A percentile compares a stretch with the other conserved stretches of the same genome.
phyloP scores from a whole-genome alignment of 306 rosid species.

The Cicer chorassanicum region DNA sequence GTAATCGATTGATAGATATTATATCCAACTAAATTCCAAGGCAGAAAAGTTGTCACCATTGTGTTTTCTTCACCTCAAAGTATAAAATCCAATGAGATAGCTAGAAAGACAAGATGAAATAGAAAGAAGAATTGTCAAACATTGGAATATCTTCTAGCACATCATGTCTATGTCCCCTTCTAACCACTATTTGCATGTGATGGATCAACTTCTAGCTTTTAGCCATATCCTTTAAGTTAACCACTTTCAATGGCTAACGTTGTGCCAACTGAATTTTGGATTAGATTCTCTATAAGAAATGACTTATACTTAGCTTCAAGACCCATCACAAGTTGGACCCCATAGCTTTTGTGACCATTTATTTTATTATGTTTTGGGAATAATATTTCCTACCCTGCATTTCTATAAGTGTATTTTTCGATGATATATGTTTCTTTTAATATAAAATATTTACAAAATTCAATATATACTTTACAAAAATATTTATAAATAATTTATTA shows the following conservation, averaged over 20 bases:
- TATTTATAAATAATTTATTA: too few relatives aligned
- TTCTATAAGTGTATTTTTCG: too few relatives aligned
- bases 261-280: conserved; percentile 48
- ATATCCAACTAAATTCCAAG: too few relatives aligned
- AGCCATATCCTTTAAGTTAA: conserved; percentile 22
- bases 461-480: too few relatives aligned
- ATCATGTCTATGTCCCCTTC: conserved; percentile 71
- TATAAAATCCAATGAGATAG: conserved; percentile 45
- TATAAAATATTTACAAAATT: too few relatives aligned
- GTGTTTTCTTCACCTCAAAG: conserved; percentile 49
- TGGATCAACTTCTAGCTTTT: conserved; percentile 50
- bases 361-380: too few relatives aligned
- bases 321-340: conserved; percentile 48
- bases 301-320: conserved; percentile 36
- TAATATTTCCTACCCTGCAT: too few relatives aligned
- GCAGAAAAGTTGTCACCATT: background rate
- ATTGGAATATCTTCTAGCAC: conserved; percentile 60
- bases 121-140: conserved; percentile 43
- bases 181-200: conserved; percentile 55
- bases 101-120: conserved; percentile 53
- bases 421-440: too few relatives aligned
- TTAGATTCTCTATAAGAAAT: conserved; percentile 42
- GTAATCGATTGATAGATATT: too few relatives aligned
- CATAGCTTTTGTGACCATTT: conserved; percentile 49
- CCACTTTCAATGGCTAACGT: conserved; percentile 46